phyloP scores from a whole-genome alignment of 192 early-diverging fungal genomes.

The Powellomyces hirtus region DNA sequence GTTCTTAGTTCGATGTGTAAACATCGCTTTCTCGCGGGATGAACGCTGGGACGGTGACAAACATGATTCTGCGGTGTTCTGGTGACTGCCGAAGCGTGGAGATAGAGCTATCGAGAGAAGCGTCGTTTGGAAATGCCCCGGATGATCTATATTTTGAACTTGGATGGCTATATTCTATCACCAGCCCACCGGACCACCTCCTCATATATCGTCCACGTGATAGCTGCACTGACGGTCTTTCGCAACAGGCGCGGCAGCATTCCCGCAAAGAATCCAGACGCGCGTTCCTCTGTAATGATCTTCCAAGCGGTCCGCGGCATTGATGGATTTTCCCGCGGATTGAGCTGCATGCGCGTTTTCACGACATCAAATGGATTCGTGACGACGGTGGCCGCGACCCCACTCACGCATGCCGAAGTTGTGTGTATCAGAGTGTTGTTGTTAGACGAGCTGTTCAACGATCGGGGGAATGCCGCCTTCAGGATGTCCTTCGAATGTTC shows the following conservation, averaged over 20 bases:
- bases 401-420: conserved; percentile 62
- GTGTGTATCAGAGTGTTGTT: conserved; percentile 54
- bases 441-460: not conserved
- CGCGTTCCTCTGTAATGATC: conserved; percentile 65
- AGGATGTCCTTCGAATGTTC: conserved; percentile 68
- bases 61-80: no score
- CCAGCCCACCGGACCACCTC: conserved; percentile 52
- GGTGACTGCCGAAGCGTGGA: no score
- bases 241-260: conserved; percentile 75
- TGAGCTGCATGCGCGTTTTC: conserved; percentile 90
- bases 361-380: conserved; percentile 95
- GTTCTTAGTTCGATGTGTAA: no score
- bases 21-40: no score
- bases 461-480: conserved; percentile 28
- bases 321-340: conserved; percentile 67
- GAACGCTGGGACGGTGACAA: no score
- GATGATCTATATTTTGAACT: no score
- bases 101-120: no score
- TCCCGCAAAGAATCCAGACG: conserved; percentile 79
- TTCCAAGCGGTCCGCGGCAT: conserved; percentile 43
- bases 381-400: conserved; percentile 70
- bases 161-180: not conserved
- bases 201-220: conserved; percentile 94
- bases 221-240: conserved; percentile 81
- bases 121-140: no score